Conservation (phyloP, 768 basidiomycete species). For the Russula foetens region DNA sequence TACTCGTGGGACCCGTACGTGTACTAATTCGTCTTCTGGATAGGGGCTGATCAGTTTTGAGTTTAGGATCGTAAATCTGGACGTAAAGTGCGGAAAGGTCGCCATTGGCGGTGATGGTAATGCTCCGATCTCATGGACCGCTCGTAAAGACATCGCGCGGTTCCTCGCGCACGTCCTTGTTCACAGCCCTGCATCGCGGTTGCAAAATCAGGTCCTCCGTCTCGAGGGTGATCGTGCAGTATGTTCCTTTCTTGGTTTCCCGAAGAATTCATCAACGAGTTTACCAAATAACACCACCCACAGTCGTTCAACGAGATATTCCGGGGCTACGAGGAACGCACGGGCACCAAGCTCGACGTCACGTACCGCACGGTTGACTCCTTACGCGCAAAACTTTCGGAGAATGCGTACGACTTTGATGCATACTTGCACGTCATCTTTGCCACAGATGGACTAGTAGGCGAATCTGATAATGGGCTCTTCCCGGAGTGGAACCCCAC, state of each 20-base stretch:
- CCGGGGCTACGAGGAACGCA: constrained; percentile 12
- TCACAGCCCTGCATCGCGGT: constrained; percentile 12
- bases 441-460: constrained; percentile 9
- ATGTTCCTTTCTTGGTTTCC: neutral
- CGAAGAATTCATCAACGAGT: neutral
- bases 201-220: constrained; percentile 12
- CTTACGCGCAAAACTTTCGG: constrained; percentile 5
- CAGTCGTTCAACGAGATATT: constrained; percentile 22
- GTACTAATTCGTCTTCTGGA: neutral
- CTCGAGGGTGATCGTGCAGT: constrained; percentile 19
- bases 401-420: constrained; percentile 15
- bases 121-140: constrained; percentile 17
- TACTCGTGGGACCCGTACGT: constrained; percentile 9
- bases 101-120: constrained; percentile 17
- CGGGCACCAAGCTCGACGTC: constrained; percentile 15
- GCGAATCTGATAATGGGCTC: constrained; percentile 12
- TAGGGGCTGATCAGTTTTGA: neutral
- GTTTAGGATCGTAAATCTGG: constrained; percentile 1
- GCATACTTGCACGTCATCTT: constrained; percentile 7
- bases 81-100: constrained; percentile 15
- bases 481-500: constrained; percentile 22
- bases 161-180: constrained; percentile 20
- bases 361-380: constrained; percentile 10
- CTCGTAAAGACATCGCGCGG: constrained; percentile 17
- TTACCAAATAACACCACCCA: neutral